Evolutionary conservation across 257 asterid genomes (phyloP).

Genomic region (Fraxinus pennsylvanica): DNA sequence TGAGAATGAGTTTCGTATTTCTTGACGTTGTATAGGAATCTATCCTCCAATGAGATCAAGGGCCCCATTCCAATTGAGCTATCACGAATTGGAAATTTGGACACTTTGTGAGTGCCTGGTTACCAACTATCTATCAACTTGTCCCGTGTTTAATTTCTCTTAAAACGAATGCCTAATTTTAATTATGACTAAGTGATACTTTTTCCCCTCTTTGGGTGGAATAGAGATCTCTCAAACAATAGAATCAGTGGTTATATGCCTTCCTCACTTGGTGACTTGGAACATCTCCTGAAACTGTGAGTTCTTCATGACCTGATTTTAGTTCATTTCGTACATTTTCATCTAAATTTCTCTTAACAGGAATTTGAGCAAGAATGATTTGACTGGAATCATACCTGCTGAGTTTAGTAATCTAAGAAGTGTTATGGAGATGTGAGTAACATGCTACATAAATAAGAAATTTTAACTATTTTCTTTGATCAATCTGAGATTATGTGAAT

Average conservation of each 20-base stretch:
- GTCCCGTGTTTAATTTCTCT: not conserved
- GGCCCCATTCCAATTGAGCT: constrained; percentile 94
- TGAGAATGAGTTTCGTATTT: not conserved
- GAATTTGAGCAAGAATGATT: constrained; percentile 72
- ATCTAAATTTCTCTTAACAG: constrained; percentile 36
- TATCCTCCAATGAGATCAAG: constrained; percentile 66
- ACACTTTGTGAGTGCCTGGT: constrained; percentile 70
- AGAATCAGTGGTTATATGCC: constrained; percentile 73
- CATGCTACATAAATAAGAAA: not conserved
- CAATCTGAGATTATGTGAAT: not conserved
- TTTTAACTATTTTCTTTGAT: not conserved
- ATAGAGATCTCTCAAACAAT: constrained; percentile 86
- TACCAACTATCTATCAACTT: not conserved
- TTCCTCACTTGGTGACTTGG: constrained; percentile 89
- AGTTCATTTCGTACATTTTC: not conserved
- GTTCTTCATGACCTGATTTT: constrained; percentile 21
- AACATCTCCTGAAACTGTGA: constrained; percentile 93
- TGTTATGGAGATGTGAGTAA: constrained; percentile 82
- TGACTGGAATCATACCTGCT: constrained; percentile 72
- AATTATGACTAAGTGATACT: not conserved
- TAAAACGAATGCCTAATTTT: not conserved
- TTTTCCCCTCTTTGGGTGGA: constrained; percentile 13
- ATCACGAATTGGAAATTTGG: constrained; percentile 89
- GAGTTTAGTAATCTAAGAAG: constrained; percentile 92
- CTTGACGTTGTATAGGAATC: constrained; percentile 49